Evolutionary conservation across 306 rosid species (phyloP), one percentile per base, ranked within the genome.

Genomic region (Inga oerstediana): DNA sequence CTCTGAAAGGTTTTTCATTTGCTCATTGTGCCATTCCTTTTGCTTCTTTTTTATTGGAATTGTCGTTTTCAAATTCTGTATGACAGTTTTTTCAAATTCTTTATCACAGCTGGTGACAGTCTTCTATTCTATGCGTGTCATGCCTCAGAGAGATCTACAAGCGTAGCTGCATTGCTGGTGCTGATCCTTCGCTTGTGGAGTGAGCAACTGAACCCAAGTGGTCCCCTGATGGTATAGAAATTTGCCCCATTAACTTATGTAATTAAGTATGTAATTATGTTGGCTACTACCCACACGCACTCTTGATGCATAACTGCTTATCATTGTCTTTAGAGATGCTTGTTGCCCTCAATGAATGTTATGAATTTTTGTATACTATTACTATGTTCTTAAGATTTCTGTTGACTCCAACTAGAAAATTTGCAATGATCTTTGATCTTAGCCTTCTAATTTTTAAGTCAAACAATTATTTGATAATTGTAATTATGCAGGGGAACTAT

Each of bases 151-250:
- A 94, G 79, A 82, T 94, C 80, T 56, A 61, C 68, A 92, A 92
- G 82, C 89, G 91, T 64, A 80, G 89, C 58, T 90, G 97, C 84
- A 86, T 94, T 81, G 93, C 97, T 85, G 97, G 99, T 32, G 59
- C 43, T 68, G 94, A 96, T 89, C 85, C 95, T 59, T 78, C 76
- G 16, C 66, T 88, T 74, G 90, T 92, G 86, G 99, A 94, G 88
- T 92, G 98, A 68, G 93, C 97, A 81, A 89, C 89, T 72, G 99
- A 92, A 93, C 99, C 99, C 35, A 94, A 94, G 94, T 97, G 99
- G 99, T 94, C 99, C 35, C 77, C 97, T n/a, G 58, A 77, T 80
- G 99, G 99, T 96, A 88, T 59, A 17, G 49, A 83, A 79, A 69
- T 59, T 81, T 67, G 52, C 69, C 79, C 44, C 54, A 37, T 84